phyloP scores from a whole-genome alignment of 108 stramenopile species.

The Cyclotella sp. region DNA sequence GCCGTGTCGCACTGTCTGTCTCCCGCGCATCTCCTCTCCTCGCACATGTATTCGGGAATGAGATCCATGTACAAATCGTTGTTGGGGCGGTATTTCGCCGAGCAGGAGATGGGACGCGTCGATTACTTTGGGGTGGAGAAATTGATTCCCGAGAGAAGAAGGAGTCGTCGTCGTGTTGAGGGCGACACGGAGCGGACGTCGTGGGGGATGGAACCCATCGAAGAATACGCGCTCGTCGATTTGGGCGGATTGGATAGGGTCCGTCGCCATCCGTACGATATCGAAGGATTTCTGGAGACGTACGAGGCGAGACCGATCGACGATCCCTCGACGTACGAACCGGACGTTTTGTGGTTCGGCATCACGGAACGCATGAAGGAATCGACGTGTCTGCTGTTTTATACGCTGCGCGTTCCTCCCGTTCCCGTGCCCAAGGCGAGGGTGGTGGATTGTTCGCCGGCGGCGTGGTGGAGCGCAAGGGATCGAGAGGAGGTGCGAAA shows the following conservation, averaged over 20 bases:
- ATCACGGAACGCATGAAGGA: conserved; percentile 45
- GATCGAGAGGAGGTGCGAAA: conserved; percentile 21
- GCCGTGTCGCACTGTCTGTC: conserved; percentile 21
- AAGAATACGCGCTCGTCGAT: conserved; percentile 35
- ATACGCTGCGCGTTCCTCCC: conserved; percentile 18
- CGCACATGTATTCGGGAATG: conserved; percentile 19
- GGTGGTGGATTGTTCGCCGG: conserved; percentile 27
- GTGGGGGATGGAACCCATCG: conserved; percentile 9
- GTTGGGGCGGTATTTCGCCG: conserved; percentile 22
- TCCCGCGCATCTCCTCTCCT: conserved; percentile 19
- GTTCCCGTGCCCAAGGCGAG: conserved; percentile 11
- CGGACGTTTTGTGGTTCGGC: conserved; percentile 45
- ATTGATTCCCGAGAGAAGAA: too few relatives aligned
- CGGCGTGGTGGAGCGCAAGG: conserved; percentile 32
- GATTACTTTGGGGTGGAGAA: too few relatives aligned
- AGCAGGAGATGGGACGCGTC: conserved; percentile 19
- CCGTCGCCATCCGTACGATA: conserved; percentile 3
- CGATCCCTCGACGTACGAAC: neutral
- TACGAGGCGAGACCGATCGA: neutral
- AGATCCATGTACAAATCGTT: conserved; percentile 23
- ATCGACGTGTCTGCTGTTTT: conserved; percentile 33
- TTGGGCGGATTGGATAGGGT: conserved; percentile 37
- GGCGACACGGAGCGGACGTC: too few relatives aligned
- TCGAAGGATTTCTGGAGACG: neutral
- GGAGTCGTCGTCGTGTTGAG: too few relatives aligned